These are phyloP conservation scores for Aspergillus sp. DNA, from an alignment of 2,329 filamentous ascomycete genomes.

Conservation along the genomic window DNA sequence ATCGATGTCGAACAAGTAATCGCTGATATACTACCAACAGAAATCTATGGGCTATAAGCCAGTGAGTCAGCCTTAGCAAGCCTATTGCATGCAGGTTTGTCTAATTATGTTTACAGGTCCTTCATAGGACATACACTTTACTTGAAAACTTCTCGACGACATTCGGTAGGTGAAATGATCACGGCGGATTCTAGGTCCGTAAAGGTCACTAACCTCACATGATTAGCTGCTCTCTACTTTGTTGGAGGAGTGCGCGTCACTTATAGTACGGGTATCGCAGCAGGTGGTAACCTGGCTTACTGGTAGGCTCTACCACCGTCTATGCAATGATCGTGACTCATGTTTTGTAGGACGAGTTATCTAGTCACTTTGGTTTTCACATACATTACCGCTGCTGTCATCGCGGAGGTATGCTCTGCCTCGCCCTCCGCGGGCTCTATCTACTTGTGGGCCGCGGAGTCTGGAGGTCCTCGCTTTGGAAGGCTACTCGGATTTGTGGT, in stretches of 20 bases:
- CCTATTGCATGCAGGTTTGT: slow-evolving; percentile 12
- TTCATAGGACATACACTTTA: slow-evolving; percentile 59
- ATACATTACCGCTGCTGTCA: slow-evolving; percentile 62
- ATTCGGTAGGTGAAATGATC: slow-evolving; percentile 49
- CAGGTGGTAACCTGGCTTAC: slow-evolving; percentile 62
- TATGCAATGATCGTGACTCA: neutral
- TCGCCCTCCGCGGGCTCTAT: slow-evolving; percentile 62
- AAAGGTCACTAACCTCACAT: slow-evolving; percentile 8
- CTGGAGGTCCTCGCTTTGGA: slow-evolving; percentile 58
- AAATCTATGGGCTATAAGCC: slow-evolving; percentile 59
- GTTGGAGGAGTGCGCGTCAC: slow-evolving; percentile 62
- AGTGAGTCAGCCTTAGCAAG: slow-evolving; percentile 37
- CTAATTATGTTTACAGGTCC: slow-evolving; percentile 45
- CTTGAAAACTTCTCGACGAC: slow-evolving; percentile 63
- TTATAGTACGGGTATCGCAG: slow-evolving; percentile 64
- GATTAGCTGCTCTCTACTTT: slow-evolving; percentile 61
- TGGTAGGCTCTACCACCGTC: slow-evolving; percentile 45
- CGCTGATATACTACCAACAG: slow-evolving; percentile 34
- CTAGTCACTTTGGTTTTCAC: slow-evolving; percentile 62
- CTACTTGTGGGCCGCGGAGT: slow-evolving; percentile 64
- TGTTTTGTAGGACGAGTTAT: slow-evolving; percentile 56
- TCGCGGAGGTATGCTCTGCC: slow-evolving; percentile 63
- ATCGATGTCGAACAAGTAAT: neutral
- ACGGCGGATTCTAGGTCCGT: slow-evolving; percentile 40
- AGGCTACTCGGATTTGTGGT: slow-evolving; percentile 61